Percentiles rank a stretch among this genome's conserved stretches.
phyloP scores from a whole-genome alignment of 352 stramenopile species.

The Peronospora farinosa region DNA sequence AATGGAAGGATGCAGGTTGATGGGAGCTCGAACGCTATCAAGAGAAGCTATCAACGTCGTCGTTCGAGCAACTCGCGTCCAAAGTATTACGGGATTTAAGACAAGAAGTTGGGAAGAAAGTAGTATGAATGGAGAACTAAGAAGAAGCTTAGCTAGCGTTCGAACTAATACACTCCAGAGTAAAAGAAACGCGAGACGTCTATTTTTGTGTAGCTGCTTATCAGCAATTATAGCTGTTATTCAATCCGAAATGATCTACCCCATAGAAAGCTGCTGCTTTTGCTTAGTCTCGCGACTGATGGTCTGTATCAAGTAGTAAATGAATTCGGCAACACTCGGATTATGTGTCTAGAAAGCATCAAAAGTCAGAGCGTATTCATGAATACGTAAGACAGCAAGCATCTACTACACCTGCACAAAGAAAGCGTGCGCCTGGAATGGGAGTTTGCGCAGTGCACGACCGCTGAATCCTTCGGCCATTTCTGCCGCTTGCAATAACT shows the following conservation, averaged over 20 bases:
- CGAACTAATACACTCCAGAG: no score
- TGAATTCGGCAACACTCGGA: conserved; percentile 21
- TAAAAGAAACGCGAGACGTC: no score
- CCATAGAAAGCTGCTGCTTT: conserved; percentile 21
- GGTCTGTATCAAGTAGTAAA: conserved; percentile 24
- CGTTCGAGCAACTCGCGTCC: conserved; percentile 10
- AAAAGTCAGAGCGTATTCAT: conserved; percentile 6
- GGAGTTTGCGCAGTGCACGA: conserved; percentile 73
- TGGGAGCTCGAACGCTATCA: conserved; percentile 1
- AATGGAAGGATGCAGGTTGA: conserved; percentile 64
- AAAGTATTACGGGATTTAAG: conserved; percentile 12
- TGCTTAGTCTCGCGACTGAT: conserved; percentile 28
- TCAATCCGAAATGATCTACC: conserved; percentile 4
- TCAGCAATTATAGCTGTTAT: no score
- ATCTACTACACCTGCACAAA: conserved; percentile 45
- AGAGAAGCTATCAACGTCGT: conserved; percentile 14
- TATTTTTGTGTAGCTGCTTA: no score
- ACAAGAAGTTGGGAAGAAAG: background rate
- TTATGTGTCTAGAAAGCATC: conserved; percentile 13
- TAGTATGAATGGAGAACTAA: no score
- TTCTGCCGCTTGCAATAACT: conserved; percentile 39
- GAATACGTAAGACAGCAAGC: background rate
- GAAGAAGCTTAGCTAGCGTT: no score
- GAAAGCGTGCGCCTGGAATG: conserved; percentile 74
- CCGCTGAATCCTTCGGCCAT: conserved; percentile 64